Conservation (phyloP, 139 green algal species). For the Astrephomene gubernaculifera region DNA sequence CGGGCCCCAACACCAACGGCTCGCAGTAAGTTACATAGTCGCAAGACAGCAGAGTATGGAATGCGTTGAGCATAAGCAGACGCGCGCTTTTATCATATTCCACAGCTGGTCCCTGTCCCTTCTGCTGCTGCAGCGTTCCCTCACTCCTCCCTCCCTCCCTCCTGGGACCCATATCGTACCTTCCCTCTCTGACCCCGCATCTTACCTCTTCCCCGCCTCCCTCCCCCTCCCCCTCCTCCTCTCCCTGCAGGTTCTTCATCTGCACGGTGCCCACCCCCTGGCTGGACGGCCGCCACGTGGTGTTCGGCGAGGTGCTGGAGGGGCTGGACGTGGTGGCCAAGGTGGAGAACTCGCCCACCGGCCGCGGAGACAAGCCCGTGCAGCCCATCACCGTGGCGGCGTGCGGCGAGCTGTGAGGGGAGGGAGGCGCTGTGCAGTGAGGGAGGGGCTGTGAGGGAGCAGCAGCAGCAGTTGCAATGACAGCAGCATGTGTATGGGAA, state of each 20-base stretch:
- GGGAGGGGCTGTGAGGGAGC: no score
- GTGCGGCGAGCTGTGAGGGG: constrained; percentile 64
- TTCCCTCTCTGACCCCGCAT: no score
- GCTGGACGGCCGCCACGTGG: constrained; percentile 76
- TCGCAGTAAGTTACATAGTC: constrained; percentile 53
- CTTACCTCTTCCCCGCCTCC: not conserved
- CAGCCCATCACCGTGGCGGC: constrained; percentile 64
- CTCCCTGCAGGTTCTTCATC: constrained; percentile 66
- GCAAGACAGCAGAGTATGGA: no score
- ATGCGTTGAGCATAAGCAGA: no score
- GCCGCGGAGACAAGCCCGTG: constrained; percentile 59
- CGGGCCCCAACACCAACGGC: constrained; percentile 78
- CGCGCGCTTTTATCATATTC: no score
- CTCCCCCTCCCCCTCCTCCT: not conserved
- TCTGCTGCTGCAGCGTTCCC: no score
- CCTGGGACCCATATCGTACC: no score
- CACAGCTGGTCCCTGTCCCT: no score
- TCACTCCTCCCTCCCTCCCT: no score
- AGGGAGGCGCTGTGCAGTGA: no score
- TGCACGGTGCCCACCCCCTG: constrained; percentile 61
- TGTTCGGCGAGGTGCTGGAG: constrained; percentile 82
- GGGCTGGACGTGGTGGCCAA: constrained; percentile 76
- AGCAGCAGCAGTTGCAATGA: no score
- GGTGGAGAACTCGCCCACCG: constrained; percentile 61
- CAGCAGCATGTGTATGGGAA: no score